Evolutionary conservation across 208 protist genomes (phyloP), one percentile per base, ranked within the genome.

Genomic region (Leptomonas pyrrhocoris): DNA sequence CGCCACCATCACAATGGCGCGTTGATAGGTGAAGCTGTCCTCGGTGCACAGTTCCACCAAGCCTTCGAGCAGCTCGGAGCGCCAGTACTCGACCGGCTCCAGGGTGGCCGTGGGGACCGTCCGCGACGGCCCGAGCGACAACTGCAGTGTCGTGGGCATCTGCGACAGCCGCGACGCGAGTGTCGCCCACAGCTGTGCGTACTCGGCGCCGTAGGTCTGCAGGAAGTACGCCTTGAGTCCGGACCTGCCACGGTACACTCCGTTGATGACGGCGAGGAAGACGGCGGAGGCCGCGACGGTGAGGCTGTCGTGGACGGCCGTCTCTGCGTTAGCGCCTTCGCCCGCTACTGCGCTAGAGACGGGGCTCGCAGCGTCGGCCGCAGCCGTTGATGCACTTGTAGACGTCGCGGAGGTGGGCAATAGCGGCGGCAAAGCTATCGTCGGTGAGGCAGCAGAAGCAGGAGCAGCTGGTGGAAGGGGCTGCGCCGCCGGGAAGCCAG

Each of bases 11-110:
- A 85, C 68, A 18, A 71, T 42, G 42, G 80, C 78, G 11, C 90
- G 85, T 18, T 74, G 63, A 43, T 79, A 65, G 0, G 86, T 80
- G 58, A 95, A 95, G 74, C 88, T 92, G 58, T 84, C 83, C 27
- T 74, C 79, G 3, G 88, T 84, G 50, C 68, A 73, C 25, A 94
- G 46, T 76, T 96, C 91, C 11, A 96, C 49, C 6, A 93, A 55
- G 48, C 88, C 56, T 42, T 94, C 88, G 2, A 86, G 72, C 30
- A 96, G 59, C 61, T 92, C 84, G 0, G 76, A 84, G 21, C 77
- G 76, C 91, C 88, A 96, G 18, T 74, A 57, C 12, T 81, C 70
- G 5, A 80, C 42, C 4, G 73, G 31, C 36, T 85, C 81, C 2
- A 95, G 60, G 21, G 68, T 59, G 31, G 83, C 46, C 15, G 73